Percentiles rank a stretch among this genome's conserved stretches.
Evolutionary conservation across 2,329 filamentous ascomycete species (phyloP).

Genomic region (Parastagonospora avenae): DNA sequence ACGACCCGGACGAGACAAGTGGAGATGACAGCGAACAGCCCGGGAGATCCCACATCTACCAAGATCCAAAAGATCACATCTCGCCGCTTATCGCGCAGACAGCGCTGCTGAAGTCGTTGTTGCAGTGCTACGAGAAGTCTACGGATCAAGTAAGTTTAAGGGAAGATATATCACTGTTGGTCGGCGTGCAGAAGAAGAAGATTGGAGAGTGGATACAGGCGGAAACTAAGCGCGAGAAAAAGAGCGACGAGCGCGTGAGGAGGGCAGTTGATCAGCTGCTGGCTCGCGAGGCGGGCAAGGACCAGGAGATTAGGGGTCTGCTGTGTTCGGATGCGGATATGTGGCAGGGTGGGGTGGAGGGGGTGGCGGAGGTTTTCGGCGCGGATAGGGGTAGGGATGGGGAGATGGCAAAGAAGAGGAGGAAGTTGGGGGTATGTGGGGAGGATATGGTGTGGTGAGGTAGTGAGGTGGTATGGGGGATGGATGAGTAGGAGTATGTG

Average conservation of each 20-base stretch:
- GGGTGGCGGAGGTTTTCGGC: slow-evolving; percentile 21
- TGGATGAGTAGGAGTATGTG: no score
- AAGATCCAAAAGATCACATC: slow-evolving; percentile 9
- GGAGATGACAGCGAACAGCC: not conserved
- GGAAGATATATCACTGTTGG: slow-evolving; percentile 27
- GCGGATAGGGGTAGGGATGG: not conserved
- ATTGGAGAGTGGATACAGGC: slow-evolving; percentile 20
- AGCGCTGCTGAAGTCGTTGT: slow-evolving; percentile 17
- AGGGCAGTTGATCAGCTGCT: not conserved
- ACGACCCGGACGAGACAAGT: slow-evolving; percentile 11
- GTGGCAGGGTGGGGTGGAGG: slow-evolving; percentile 23
- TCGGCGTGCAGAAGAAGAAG: slow-evolving; percentile 14
- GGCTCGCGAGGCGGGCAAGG: not conserved
- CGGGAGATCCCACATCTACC: slow-evolving; percentile 6
- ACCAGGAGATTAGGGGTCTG: slow-evolving; percentile 14
- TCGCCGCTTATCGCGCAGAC: slow-evolving; percentile 19
- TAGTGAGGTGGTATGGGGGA: no score
- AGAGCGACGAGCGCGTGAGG: not conserved
- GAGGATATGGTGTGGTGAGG: not conserved
- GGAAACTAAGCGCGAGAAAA: slow-evolving; percentile 3
- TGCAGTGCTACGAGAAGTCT: slow-evolving; percentile 22
- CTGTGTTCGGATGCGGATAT: slow-evolving; percentile 21
- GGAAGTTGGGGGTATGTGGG: not conserved
- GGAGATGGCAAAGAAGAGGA: not conserved
- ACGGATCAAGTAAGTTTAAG: slow-evolving; percentile 14